Evolutionary conservation across 228 moss, liverwort and hornwort genomes (phyloP).

Genomic region (Sphagnum magellanicum): DNA sequence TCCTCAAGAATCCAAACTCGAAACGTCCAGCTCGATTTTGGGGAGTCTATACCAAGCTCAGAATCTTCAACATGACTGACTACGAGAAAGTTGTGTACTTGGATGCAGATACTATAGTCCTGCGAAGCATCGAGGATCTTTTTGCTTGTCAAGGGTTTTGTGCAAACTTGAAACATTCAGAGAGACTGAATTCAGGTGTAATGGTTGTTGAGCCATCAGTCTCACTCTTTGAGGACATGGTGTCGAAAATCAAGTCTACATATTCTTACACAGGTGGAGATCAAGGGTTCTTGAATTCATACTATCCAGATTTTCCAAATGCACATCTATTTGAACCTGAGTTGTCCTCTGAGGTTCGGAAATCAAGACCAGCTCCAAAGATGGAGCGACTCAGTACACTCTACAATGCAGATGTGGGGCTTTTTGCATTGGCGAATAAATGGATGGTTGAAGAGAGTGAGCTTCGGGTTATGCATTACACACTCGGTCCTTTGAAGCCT

Average conservation of each 20-base stretch:
- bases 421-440: conserved; percentile 91
- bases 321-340: conserved; percentile 69
- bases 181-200: conserved; percentile 95
- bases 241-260: conserved; percentile 58
- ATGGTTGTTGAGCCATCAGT: conserved; percentile 96
- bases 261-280: conserved; percentile 97
- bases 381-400: conserved; percentile 90
- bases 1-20: conserved; percentile 83
- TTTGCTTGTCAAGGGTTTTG: conserved; percentile 88
- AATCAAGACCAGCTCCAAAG: conserved; percentile 39
- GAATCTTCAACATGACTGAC: conserved; percentile 92
- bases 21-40: conserved; percentile 82
- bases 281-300: conserved; percentile 92
- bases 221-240: conserved; percentile 77
- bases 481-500: conserved; percentile 90
- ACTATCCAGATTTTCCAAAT: conserved; percentile 78
- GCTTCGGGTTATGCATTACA: conserved; percentile 89
- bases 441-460: conserved; percentile 95
- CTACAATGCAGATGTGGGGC: conserved; percentile 89
- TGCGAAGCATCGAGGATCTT: conserved; percentile 78
- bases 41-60: conserved; percentile 99
- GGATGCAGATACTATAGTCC: conserved; percentile 94
- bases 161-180: conserved; percentile 92
- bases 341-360: conserved; percentile 47
- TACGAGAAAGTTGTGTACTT: conserved; percentile 86